Percentiles rank a stretch among this genome's conserved stretches.
Evolutionary conservation across 176 grass and related monocot genomes (phyloP).

Genomic region (sorghum (Sorghum bicolor)): DNA sequence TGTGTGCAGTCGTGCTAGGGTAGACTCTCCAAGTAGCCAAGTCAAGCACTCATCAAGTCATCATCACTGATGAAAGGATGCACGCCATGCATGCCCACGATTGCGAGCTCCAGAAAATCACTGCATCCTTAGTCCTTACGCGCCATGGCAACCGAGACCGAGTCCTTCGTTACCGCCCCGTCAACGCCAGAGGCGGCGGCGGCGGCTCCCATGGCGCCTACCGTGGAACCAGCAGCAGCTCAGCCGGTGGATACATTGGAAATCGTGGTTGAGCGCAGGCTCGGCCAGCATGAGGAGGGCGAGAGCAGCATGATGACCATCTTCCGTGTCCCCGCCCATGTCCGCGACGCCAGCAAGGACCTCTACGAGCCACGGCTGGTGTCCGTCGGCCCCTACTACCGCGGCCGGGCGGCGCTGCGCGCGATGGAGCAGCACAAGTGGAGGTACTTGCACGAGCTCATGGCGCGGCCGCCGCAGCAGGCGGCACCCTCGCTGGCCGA

Average conservation of each 20-base stretch:
- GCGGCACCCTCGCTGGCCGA: too few relatives aligned
- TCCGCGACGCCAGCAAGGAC: background rate
- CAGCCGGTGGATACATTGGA: background rate
- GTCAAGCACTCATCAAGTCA: background rate
- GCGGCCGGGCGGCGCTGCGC: background rate
- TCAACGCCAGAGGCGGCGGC: background rate
- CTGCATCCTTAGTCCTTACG: background rate
- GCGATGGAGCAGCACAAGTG: slow-evolving; percentile 21
- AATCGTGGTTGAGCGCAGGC: background rate
- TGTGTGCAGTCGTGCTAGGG: background rate
- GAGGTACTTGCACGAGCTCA: background rate
- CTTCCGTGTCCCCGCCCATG: slow-evolving; percentile 17
- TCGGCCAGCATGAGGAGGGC: background rate
- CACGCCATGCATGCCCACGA: too few relatives aligned
- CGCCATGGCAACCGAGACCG: background rate
- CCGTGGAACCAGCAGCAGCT: background rate
- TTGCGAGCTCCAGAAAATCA: background rate
- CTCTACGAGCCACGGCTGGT: slow-evolving; percentile 32
- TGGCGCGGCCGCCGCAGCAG: background rate
- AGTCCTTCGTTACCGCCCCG: background rate
- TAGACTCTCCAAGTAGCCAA: background rate
- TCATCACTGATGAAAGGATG: background rate
- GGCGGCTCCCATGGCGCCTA: background rate
- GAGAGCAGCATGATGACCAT: slow-evolving; percentile 8
- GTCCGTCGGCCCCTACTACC: slow-evolving; percentile 28